Percentiles rank a stretch among this genome's conserved stretches.
Evolutionary conservation across 2,329 filamentous ascomycete genomes (phyloP).

Genomic region (Arthrobotrys megalospora): DNA sequence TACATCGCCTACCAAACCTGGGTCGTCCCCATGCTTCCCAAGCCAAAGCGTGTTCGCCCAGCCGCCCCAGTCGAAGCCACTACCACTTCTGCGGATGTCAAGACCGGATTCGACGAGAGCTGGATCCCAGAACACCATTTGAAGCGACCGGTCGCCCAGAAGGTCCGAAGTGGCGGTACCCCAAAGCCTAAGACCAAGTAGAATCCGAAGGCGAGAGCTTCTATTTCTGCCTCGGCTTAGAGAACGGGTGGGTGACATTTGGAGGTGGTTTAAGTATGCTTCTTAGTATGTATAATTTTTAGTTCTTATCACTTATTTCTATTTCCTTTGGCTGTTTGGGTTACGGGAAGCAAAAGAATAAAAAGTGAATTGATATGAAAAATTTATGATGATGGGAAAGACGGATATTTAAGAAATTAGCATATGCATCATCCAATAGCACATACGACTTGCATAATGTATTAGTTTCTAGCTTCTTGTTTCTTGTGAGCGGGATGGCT

Average conservation of each 20-base stretch:
- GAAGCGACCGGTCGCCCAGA: constrained; percentile 76
- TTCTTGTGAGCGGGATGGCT: not conserved
- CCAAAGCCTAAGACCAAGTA: constrained; percentile 47
- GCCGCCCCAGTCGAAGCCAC: constrained; percentile 80
- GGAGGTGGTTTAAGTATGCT: not conserved
- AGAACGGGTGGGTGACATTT: not conserved
- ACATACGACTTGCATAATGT: constrained; percentile 12
- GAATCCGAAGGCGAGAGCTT: not conserved
- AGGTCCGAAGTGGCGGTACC: constrained; percentile 56
- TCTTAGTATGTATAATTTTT: constrained; percentile 44
- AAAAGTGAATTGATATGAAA: constrained; percentile 17
- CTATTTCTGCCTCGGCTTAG: not conserved
- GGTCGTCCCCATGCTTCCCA: constrained; percentile 95
- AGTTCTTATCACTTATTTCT: not conserved
- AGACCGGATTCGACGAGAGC: constrained; percentile 82
- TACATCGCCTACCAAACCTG: constrained; percentile 99
- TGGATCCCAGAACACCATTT: constrained; percentile 95
- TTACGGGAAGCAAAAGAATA: constrained; percentile 9
- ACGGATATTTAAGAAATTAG: not conserved
- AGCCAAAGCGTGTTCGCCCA: constrained; percentile 77
- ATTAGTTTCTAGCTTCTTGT: not conserved
- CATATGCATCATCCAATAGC: constrained; percentile 4
- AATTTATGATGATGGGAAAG: constrained; percentile 1
- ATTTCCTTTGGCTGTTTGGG: constrained; percentile 5
- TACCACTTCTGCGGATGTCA: constrained; percentile 74